phyloP scores from a whole-genome alignment of 148 eudicot species.

The Chenopodium album region DNA sequence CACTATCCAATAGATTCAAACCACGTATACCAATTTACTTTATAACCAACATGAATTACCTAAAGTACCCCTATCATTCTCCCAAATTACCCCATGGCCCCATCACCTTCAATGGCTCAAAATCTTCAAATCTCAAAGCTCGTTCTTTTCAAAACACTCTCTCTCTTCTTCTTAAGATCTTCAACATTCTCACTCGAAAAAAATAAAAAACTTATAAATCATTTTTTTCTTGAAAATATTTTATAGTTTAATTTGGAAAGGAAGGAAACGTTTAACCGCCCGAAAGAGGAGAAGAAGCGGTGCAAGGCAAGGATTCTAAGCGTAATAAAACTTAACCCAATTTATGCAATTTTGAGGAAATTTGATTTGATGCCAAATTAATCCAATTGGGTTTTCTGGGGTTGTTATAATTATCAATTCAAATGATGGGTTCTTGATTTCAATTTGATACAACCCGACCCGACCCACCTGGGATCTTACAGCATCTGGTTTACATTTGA shows the following conservation, averaged over 20 bases:
- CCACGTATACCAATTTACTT: background rate
- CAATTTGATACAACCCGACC: slow-evolving; percentile 14
- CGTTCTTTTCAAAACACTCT: background rate
- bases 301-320: slow-evolving; percentile 24
- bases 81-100: background rate
- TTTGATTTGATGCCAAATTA: slow-evolving; percentile 4
- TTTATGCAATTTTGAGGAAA: background rate
- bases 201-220: background rate
- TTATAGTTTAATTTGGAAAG: background rate
- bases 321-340: background rate
- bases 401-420: background rate
- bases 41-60: background rate
- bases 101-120: background rate
- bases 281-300: background rate
- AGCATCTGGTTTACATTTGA: slow-evolving; percentile 13
- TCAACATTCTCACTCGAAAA: slow-evolving; percentile 1
- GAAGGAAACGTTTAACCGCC: background rate
- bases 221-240: background rate
- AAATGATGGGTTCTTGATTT: slow-evolving; percentile 11
- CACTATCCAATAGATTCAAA: background rate
- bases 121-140: slow-evolving; percentile 21
- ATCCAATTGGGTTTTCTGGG: slow-evolving; percentile 13
- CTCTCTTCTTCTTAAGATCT: slow-evolving; percentile 13
- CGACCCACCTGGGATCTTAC: slow-evolving; percentile 21
- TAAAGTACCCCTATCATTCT: background rate